Base-by-base conservation (phyloP, 2,329 filamentous ascomycete genomes). In the Phyllosticta capitalensis region DNA sequence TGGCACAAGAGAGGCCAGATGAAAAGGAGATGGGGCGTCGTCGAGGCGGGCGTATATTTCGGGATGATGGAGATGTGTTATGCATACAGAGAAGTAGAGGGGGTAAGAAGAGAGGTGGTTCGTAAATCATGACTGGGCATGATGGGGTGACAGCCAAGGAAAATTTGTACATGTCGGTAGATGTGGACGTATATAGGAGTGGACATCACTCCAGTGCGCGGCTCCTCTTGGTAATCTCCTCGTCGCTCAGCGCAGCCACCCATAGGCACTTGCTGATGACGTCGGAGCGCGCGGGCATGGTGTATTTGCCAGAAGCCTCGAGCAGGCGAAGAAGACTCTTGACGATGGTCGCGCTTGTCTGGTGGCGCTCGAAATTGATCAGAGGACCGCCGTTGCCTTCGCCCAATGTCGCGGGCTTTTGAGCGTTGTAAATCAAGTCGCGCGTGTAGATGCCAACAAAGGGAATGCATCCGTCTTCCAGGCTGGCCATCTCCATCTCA, bases 401-500 rank as follows among this genome's bases (percentile, higher is more conserved):
- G 7, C 51, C 52, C 20, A 57, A 51, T 7, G 52, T 54, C 1
- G 86, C 85, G 1, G 89, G 87, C 63, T 90, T 83, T 70, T 92
- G 88, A 0, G 86, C 84, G 67, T 92, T 92, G 77, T 89, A 90
- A 52, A 92, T 83, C 49, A 94, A 78, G 68, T 94, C 89, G 67
- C 92, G 89, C 1, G 88, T 92, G 71, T 94, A 94, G 59, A 86
- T 76, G 21, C 83, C 89, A 54, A 94, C 87, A 69, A 94, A 92
- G 0, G 89, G 89, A 62, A 94, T 92, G 66, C 89, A 92, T 1
- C 88, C 88, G 45, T 81, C 79, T 58, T 89, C 85, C 1, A 82
- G 82, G 61, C 78, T 78, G 20, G 78, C 77, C 9, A 78, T 79
- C 71, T 94, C 89, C 89, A 92, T 94, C 73, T 92, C 89, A 0